Evolutionary conservation across 305 asterid genomes (phyloP), one percentile per base, ranked within the genome.

Genomic region (Ajuga reptans): DNA sequence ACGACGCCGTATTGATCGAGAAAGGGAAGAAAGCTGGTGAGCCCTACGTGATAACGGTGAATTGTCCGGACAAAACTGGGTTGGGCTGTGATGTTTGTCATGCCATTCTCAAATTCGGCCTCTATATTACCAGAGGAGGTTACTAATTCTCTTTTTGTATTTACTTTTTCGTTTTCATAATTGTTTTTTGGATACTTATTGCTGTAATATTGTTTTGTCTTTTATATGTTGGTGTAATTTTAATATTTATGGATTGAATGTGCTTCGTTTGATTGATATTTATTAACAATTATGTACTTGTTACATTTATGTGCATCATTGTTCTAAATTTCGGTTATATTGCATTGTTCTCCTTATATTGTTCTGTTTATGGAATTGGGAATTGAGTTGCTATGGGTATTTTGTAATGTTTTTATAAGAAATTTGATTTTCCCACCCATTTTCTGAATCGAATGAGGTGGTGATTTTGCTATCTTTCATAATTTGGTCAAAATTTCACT

Each of bases 71-170:
- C 21, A 82, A 83, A 72, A 77, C 88, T 14, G 91, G 91, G 5
- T 86, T 91, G 33, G 84, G 80, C 65, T 91, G 90, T 76, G 97
- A 91, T 74, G 83, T 89, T 69, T 91, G 90, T 68, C 79, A 89
- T 51, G 72, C 80, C 39, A 81, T 87, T 73, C 92, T 89, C 69
- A 88, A 89, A 68, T 91, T 87, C 66, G 89, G 89, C 1, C 96
- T 91, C 72, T 72, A 60, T 46, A 79, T 89, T 15, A 74, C 81
- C 72, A 85, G 84, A 84, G 95, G 93, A 89, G 97, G 97, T 89
- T 43, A 2, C 21, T 24, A n/a, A n/a, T n/a, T n/a, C n/a, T n/a
- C n/a, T n/a, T n/a, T n/a, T n/a, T n/a, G n/a, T n/a, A n/a, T 69
- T 77, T 66, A 36, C 46, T 2, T 54, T 5, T 14, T 11, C 27